These are phyloP conservation scores for Curvularia lunata DNA, from an alignment of 2,329 filamentous ascomycete species.

Conservation along the genomic window DNA sequence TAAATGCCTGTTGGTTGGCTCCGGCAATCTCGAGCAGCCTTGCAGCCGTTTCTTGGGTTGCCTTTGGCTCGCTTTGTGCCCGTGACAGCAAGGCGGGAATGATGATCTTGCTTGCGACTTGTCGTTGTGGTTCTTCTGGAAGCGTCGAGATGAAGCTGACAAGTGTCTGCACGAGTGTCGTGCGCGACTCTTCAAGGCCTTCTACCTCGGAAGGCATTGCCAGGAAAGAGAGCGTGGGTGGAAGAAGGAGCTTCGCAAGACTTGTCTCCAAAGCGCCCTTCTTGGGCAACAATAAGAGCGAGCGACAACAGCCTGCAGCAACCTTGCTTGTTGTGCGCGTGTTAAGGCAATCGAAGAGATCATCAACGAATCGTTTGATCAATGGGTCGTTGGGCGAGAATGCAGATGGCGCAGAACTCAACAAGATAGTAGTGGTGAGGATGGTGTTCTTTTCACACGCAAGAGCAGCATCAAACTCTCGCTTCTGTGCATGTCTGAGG, in stretches of 20 bases:
- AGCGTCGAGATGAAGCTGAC: constrained; percentile 69
- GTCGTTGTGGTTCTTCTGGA: constrained; percentile 30
- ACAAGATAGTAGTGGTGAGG: constrained; percentile 83
- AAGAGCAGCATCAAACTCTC: constrained; percentile 77
- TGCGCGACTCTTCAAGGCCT: constrained; percentile 78
- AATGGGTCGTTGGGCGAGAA: constrained; percentile 78
- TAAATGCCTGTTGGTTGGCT: constrained; percentile 74
- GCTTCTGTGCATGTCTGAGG: constrained; percentile 75
- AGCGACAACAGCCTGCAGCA: constrained; percentile 86
- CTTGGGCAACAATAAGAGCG: constrained; percentile 72
- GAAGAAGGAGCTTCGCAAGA: constrained; percentile 76
- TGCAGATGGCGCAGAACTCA: constrained; percentile 78
- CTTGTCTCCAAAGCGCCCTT: constrained; percentile 57
- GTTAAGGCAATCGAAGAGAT: constrained; percentile 82
- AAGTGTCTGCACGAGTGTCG: constrained; percentile 74
- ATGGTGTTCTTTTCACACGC: constrained; percentile 92
- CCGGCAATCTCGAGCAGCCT: constrained; percentile 82
- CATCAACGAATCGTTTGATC: constrained; percentile 75
- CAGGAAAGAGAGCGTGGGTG: constrained; percentile 77
- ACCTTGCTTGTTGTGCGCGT: constrained; percentile 86
- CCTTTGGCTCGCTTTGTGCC: constrained; percentile 67
- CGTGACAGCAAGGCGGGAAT: constrained; percentile 77
- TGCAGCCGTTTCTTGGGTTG: constrained; percentile 71
- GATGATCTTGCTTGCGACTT: constrained; percentile 74
- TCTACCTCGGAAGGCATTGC: constrained; percentile 68